Evolutionary conservation across 192 early-diverging fungal genomes (phyloP), one percentile per base, ranked within the genome.

Genomic region (Rhizophagus clarus): DNA sequence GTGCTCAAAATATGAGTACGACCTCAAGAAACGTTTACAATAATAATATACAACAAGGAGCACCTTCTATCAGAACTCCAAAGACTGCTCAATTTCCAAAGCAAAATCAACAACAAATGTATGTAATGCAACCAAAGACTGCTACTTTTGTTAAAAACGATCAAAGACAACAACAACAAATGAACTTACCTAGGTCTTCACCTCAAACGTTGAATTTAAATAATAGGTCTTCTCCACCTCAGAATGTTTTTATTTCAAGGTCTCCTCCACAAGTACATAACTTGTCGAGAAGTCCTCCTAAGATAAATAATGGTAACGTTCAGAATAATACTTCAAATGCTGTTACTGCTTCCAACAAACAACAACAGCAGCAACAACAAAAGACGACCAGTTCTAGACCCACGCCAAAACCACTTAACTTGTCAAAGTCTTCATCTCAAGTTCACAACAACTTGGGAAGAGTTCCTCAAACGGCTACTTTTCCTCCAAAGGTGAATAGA

Each of bases 401-500:
- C 11, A 70, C 47, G 1, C 77, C 77, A 17, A 79, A 79, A 37
- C 77, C 77, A 60, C 68, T 79, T 70, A 79, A 79, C 24, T 79
- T 79, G 20, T 69, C 77, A 70, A 79, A 79, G 11, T 64, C 74
- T 32, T 76, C 75, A 34, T 28, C 67, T 32, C 67, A 68, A 34
- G 37, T 70, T 51, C 31, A 20, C 17, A 51, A 51, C 10, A 79
- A 79, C 71, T 70, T 79, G 22, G 31, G 29, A 7, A 79, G 67
- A 26, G 66, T 49, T 70, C 77, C 77, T 31, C 77, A 79, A 61
- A 79, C 77, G 24, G 77, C 77, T n/a, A 79, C 77, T 70, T 79
- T 79, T 60, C 77, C 77, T n/a, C 77, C 64, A 60, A 79, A 79
- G 12, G 67, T 79, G 8, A 79, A 79, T 79, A 28, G 77, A 70